Base-by-base conservation (phyloP, 163 green algal species). In the Scenedesmus sp. region DNA sequence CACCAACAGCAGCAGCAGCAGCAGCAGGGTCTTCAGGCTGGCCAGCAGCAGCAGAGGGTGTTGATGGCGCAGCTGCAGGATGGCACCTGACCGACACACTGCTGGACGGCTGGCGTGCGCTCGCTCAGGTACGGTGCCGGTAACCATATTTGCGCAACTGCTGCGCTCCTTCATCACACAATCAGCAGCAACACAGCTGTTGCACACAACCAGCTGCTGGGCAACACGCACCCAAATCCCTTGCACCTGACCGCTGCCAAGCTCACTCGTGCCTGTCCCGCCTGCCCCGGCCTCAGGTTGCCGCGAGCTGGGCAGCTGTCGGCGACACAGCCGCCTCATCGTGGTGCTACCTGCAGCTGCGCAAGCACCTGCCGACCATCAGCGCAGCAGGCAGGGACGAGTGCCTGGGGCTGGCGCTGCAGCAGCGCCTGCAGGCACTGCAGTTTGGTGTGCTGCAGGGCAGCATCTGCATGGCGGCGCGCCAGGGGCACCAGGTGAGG, bases 331-430 rank as follows among this genome's bases (percentile, higher is more conserved):
- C n/a, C 10, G 33, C 42, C 0, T n/a, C 70, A 22, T 46, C 49
- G 33, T 90, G 85, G 85, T 78, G 72, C 72, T 83, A 84, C 35
- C 0, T 42, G n/a, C 65, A 84, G 85, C 85, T 90, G 72, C 49
- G 72, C 16, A 83, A 76, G 65, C 68, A 84, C 13, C 85, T 90
- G 68, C 80, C 65, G 24, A 53, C 42, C 44, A 33, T 90, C 44
- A 73, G 33, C 6, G 73, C 44, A 73, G 46, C 33, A 59, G 30
- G 22, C 30, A 37, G n/a, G 43, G 44, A 84, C 46, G 40, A 53
- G 42, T 78, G 85, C n/a, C 18, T 53, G 70, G n/a, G 16, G 15
- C 18, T 85, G 53, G 46, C 44, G 49, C 7, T 40, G 35, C 61
- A 59, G n/a, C 78, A 30, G 70, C n/a, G 59, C 2, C 85, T 90